A percentile compares a stretch with the other conserved stretches of the same genome.
Evolutionary conservation across 2,329 filamentous ascomycete genomes (phyloP).

Genomic region (Colletotrichum higginsianum): DNA sequence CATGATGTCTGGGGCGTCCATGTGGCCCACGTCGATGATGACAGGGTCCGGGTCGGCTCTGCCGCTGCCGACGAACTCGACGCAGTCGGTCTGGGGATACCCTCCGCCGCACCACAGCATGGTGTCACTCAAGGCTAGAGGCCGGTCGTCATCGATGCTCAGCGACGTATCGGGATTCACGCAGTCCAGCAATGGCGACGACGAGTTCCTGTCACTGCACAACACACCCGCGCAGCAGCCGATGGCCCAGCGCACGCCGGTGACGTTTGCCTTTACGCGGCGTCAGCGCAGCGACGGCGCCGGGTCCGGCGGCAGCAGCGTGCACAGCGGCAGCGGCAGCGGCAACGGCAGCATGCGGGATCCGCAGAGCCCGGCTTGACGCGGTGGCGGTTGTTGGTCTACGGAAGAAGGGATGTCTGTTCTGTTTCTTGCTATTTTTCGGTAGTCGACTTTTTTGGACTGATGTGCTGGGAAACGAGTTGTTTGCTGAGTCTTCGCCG

Average conservation of each 20-base stretch:
- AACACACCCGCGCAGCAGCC: slow-evolving; percentile 44
- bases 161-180: slow-evolving; percentile 78
- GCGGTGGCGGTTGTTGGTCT: neutral
- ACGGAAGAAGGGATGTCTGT: slow-evolving; percentile 3
- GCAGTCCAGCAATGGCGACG: slow-evolving; percentile 70
- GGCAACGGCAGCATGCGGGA: slow-evolving; percentile 65
- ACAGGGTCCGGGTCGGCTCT: slow-evolving; percentile 49
- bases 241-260: slow-evolving; percentile 42
- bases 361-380: slow-evolving; percentile 64
- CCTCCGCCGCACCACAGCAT: slow-evolving; percentile 46
- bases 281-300: slow-evolving; percentile 38
- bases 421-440: slow-evolving; percentile 29
- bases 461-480: slow-evolving; percentile 14
- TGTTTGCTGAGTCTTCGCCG: slow-evolving; percentile 20
- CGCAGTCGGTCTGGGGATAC: slow-evolving; percentile 42
- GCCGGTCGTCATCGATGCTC: slow-evolving; percentile 77
- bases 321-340: slow-evolving; percentile 61
- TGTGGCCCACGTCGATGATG: slow-evolving; percentile 54
- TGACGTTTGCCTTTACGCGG: slow-evolving; percentile 41
- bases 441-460: slow-evolving; percentile 25
- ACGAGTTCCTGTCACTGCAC: slow-evolving; percentile 49
- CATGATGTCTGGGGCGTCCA: slow-evolving; percentile 46
- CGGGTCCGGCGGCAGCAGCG: slow-evolving; percentile 42
- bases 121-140: slow-evolving; percentile 61
- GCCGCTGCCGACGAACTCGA: slow-evolving; percentile 49